These are phyloP conservation scores for Psidium guajava DNA, from an alignment of 345 rosid genomes.

Conservation along the genomic window DNA sequence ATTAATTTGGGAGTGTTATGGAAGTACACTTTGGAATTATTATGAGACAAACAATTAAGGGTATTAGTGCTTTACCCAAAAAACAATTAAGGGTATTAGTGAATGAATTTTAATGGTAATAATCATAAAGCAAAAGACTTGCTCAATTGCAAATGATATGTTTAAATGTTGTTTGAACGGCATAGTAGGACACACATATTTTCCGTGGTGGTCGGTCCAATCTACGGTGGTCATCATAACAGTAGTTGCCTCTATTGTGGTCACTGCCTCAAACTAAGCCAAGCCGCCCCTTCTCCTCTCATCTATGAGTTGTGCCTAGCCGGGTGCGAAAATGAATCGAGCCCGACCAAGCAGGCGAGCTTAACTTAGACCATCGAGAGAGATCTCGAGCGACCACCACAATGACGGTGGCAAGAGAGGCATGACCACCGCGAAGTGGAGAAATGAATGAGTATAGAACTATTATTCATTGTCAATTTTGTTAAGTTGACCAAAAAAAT, in stretches of 20 bases:
- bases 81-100: not conserved
- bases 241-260: too few relatives aligned
- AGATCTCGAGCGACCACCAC: not conserved
- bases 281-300: not conserved
- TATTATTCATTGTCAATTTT: not conserved
- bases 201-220: not conserved
- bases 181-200: not conserved
- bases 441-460: not conserved
- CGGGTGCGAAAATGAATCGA: not conserved
- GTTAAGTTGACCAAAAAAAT: not conserved
- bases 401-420: not conserved
- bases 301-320: not conserved
- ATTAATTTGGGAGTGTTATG: not conserved
- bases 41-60: not conserved
- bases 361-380: not conserved
- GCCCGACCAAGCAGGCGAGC: not conserved
- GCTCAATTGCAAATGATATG: not conserved
- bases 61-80: too few relatives aligned
- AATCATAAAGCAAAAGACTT: not conserved
- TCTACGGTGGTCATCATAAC: not conserved
- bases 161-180: not conserved
- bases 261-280: not conserved
- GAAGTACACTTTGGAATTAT: not conserved
- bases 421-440: not conserved
- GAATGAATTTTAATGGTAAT: not conserved